phyloP scores from a whole-genome alignment of 176 grass and related monocot genomes.

The Secale cereale region DNA sequence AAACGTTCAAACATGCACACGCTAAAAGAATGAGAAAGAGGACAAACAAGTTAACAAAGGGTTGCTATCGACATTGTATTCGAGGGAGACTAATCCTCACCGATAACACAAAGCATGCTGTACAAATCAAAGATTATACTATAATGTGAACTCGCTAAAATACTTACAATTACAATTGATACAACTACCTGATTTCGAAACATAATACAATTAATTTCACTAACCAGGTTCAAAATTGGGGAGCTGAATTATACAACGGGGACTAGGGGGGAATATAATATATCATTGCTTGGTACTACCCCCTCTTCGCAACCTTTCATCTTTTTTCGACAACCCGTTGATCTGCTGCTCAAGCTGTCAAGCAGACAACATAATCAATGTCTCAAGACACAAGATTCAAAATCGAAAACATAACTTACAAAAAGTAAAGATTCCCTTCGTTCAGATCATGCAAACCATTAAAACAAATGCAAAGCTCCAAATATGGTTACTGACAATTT shows the following conservation, averaged over 20 bases:
- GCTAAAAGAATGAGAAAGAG: no score
- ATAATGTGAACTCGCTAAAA: slow-evolving; percentile 36
- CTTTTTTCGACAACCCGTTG: slow-evolving; percentile 50
- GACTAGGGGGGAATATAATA: background rate
- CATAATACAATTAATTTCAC: slow-evolving; percentile 37
- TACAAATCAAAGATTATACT: slow-evolving; percentile 26
- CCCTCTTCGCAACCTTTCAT: slow-evolving; percentile 31
- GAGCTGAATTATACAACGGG: slow-evolving; percentile 39
- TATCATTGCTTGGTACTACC: slow-evolving; percentile 12
- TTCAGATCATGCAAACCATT: background rate
- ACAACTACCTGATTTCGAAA: background rate
- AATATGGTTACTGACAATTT: slow-evolving; percentile 1
- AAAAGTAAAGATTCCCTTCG: background rate
- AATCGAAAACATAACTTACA: background rate
- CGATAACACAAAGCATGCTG: no score
- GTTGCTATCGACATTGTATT: no score
- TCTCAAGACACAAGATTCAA: background rate
- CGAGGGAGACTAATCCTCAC: no score
- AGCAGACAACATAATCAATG: background rate
- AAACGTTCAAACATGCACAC: no score
- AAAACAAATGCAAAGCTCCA: background rate
- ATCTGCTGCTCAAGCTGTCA: slow-evolving; percentile 78
- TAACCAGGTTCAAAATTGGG: slow-evolving; percentile 46
- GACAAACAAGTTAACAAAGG: no score
- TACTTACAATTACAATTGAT: slow-evolving; percentile 48